Percentiles rank a stretch among this genome's conserved stretches.
Conservation (phyloP, 257 asterid species). For the Orobanche coerulescens region DNA sequence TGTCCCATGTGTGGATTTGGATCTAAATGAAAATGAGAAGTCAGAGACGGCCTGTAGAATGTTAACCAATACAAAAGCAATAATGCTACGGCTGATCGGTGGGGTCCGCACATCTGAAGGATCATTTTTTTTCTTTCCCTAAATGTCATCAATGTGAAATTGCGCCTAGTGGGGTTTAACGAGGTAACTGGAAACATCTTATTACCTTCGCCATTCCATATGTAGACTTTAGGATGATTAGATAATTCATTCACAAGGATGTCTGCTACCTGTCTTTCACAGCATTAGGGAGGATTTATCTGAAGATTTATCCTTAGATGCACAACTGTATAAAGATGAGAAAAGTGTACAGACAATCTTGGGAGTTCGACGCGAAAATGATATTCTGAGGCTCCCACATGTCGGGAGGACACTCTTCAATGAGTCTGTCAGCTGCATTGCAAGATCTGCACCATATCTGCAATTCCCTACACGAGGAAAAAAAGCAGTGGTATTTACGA, state of each 20-base stretch:
- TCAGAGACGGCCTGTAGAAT: constrained; percentile 8
- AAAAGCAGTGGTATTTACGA: background rate
- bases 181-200: background rate
- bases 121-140: background rate
- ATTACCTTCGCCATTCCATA: constrained; percentile 84
- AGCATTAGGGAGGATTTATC: constrained; percentile 25
- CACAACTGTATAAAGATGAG: constrained; percentile 13
- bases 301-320: constrained; percentile 21
- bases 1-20: constrained; percentile 94
- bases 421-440: constrained; percentile 51
- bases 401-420: constrained; percentile 54
- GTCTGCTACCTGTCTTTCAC: constrained; percentile 53
- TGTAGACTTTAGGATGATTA: constrained; percentile 54
- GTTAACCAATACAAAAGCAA: background rate
- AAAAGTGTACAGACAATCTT: constrained; percentile 39
- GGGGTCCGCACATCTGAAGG: background rate
- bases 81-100: background rate
- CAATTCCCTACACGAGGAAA: constrained; percentile 53
- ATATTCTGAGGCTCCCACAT: constrained; percentile 76
- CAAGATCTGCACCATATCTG: constrained; percentile 71
- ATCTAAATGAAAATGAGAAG: constrained; percentile 33
- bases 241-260: constrained; percentile 42
- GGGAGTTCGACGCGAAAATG: constrained; percentile 92
- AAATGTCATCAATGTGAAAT: background rate
- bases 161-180: too few species aligned